Percentiles rank a stretch among this genome's conserved stretches.
Evolutionary conservation across 352 stramenopile species (phyloP).

Genomic region (Pythium insidiosum): DNA sequence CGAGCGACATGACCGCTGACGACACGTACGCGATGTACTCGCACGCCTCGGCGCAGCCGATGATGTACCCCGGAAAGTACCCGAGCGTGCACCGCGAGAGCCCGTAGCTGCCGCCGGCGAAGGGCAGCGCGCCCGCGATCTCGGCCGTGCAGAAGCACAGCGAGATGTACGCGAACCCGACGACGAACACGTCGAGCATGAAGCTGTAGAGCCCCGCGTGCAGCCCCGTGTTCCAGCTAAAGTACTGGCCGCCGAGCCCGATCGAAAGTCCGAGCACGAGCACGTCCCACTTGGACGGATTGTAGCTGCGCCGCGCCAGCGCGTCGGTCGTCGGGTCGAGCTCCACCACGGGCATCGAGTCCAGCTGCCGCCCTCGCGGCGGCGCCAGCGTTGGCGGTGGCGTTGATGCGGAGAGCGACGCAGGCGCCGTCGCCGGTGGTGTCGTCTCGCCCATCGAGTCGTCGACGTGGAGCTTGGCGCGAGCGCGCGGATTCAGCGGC

Average conservation of each 20-base stretch:
- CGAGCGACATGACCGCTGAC: slow-evolving; percentile 12
- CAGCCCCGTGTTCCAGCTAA: slow-evolving; percentile 22
- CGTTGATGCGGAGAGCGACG: too few relatives aligned
- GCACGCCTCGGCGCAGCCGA: slow-evolving; percentile 18
- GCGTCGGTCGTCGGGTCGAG: too few relatives aligned
- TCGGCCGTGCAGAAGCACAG: slow-evolving; percentile 19
- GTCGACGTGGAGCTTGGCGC: too few relatives aligned
- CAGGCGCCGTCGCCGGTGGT: too few relatives aligned
- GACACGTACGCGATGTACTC: slow-evolving; percentile 26
- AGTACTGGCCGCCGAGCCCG: slow-evolving; percentile 23
- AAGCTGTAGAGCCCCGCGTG: slow-evolving; percentile 14
- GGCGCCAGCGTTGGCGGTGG: too few relatives aligned
- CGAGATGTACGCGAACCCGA: slow-evolving; percentile 17
- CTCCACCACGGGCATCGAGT: too few relatives aligned
- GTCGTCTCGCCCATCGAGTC: too few relatives aligned
- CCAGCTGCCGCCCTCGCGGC: too few relatives aligned
- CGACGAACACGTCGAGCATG: slow-evolving; percentile 15
- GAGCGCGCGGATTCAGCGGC: too few relatives aligned
- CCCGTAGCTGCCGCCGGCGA: slow-evolving; percentile 22
- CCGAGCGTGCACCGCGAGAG: slow-evolving; percentile 20
- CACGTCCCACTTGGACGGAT: slow-evolving; percentile 17
- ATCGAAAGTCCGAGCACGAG: slow-evolving; percentile 22
- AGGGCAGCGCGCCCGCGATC: slow-evolving; percentile 18
- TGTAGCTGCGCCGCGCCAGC: slow-evolving; percentile 4
- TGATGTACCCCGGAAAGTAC: slow-evolving; percentile 18